phyloP scores from a whole-genome alignment of 163 green algal species.

The Scenedesmus sp. region DNA sequence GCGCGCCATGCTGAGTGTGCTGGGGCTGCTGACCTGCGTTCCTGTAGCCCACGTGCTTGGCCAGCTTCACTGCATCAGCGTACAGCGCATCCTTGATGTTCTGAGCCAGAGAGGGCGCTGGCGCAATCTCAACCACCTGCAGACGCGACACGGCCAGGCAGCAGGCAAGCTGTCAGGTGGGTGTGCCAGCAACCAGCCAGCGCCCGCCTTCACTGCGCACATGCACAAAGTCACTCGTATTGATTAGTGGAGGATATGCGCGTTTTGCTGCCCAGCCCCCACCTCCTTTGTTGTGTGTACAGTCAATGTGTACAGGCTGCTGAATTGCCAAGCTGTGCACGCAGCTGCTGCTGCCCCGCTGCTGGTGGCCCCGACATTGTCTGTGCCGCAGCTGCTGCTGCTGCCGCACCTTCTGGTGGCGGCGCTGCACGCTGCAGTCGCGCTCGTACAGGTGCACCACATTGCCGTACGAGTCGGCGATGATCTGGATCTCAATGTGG shows the following conservation, averaged over 20 bases:
- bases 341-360: neutral
- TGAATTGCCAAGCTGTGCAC: neutral
- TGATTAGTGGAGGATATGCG: no score
- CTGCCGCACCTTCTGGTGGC: slow-evolving; percentile 91
- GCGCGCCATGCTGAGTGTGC: slow-evolving; percentile 44
- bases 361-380: neutral
- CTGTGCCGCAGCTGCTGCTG: neutral
- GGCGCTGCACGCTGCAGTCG: slow-evolving; percentile 96
- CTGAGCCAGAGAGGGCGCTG: slow-evolving; percentile 64
- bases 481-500: slow-evolving; percentile 92
- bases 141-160: neutral
- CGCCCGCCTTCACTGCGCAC: neutral
- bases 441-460: slow-evolving; percentile 96
- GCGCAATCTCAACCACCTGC: slow-evolving; percentile 93
- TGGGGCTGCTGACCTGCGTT: slow-evolving; percentile 59
- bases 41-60: slow-evolving; percentile 84
- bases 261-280: no score
- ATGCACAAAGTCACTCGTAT: neutral
- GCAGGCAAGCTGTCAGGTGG: neutral
- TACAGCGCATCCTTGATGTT: slow-evolving; percentile 69
- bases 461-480: slow-evolving; percentile 94
- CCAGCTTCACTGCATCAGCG: slow-evolving; percentile 87
- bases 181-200: neutral
- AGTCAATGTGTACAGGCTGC: neutral
- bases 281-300: neutral